Percentiles rank a stretch among this genome's conserved stretches.
phyloP scores from a whole-genome alignment of 1,284 basidiomycete genomes.

The Neonothopanus nambi region DNA sequence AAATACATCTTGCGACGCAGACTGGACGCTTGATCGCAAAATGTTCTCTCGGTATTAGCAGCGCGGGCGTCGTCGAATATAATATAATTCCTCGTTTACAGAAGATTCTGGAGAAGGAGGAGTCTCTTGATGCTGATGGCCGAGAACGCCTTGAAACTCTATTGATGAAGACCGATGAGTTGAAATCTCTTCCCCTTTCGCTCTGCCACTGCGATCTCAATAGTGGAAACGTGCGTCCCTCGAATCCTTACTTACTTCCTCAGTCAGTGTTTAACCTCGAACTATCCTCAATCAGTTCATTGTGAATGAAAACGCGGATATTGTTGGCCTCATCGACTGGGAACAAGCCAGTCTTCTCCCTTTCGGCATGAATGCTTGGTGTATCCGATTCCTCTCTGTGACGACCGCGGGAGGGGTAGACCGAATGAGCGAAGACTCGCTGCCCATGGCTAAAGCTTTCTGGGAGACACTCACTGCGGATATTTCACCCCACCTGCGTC shows the following conservation, averaged over 20 bases:
- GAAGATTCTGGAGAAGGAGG: conserved; percentile 1
- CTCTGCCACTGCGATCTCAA: conserved; percentile 8
- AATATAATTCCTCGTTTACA: neutral
- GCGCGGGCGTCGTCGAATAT: neutral
- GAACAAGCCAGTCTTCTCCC: too few relatives aligned
- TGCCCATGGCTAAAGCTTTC: too few relatives aligned
- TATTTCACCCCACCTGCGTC: too few relatives aligned
- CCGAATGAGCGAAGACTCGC: neutral
- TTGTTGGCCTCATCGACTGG: too few relatives aligned
- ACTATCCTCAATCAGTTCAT: neutral
- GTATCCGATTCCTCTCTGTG: conserved; percentile 3
- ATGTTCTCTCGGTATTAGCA: neutral
- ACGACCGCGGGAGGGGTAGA: neutral
- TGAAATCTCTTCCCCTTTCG: neutral
- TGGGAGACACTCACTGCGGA: too few relatives aligned
- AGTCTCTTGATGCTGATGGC: neutral
- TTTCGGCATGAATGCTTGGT: conserved; percentile 11
- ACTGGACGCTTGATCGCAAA: too few relatives aligned
- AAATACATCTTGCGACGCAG: too few relatives aligned
- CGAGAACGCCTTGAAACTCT: conserved; percentile 1
- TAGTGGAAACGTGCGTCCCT: conserved; percentile 1
- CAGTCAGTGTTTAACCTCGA: too few relatives aligned
- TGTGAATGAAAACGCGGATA: conserved; percentile 1
- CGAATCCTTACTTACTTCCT: too few relatives aligned
- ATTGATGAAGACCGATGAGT: neutral